Evolutionary conservation across 768 basidiomycete species (phyloP), one percentile per base, ranked within the genome.

Genomic region (Auricularia heimuer): DNA sequence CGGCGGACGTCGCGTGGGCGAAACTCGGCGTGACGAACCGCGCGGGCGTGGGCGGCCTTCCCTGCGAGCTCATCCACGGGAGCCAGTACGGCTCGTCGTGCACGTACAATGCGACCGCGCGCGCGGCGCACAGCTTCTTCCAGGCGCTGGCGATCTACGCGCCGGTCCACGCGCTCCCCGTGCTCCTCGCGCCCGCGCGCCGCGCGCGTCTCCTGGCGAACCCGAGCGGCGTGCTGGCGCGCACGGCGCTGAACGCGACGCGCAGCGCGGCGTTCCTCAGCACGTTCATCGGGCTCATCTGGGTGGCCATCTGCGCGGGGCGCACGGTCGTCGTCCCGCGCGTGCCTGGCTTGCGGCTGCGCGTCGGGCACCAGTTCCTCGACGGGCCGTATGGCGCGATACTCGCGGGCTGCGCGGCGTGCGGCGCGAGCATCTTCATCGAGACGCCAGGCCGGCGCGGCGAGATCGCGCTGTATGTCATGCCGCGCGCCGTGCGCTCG

Each of bases 401-500:
- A 36, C 74, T 91, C 66, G 81, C 78, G 3, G 90, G 87, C 24
- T 88, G 86, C 66, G 72, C 92, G 54, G 75, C 81, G 18, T 92
- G 90, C 67, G 90, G 90, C 3, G 77, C 80, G 64, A 90, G 89
- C 64, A 90, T 92, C 54, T 90, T 85, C 84, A 81, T 92, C 34
- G 90, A 92, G 71, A 84, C 86, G 66, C 85, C 85, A 2, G 77
- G 78, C 64, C 76, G 90, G 67, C 77, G 90, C 63, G 88, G 89
- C 3, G 90, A 92, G 75, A 89, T 92, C 77, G 85, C 89, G 0
- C 72, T 92, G 36, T 92, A 92, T 69, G 90, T 91, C 63, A 76
- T 92, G 3, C 89, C 90, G 2, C 78, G 82, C 64, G 90, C 89
- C 12, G 67, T 92, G 36, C 78, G 87, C 54, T 79, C 89, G 0